A percentile compares a stretch with the other conserved stretches of the same genome.
phyloP scores from a whole-genome alignment of 495 filamentous ascomycete genomes.

The Halenospora varia region DNA sequence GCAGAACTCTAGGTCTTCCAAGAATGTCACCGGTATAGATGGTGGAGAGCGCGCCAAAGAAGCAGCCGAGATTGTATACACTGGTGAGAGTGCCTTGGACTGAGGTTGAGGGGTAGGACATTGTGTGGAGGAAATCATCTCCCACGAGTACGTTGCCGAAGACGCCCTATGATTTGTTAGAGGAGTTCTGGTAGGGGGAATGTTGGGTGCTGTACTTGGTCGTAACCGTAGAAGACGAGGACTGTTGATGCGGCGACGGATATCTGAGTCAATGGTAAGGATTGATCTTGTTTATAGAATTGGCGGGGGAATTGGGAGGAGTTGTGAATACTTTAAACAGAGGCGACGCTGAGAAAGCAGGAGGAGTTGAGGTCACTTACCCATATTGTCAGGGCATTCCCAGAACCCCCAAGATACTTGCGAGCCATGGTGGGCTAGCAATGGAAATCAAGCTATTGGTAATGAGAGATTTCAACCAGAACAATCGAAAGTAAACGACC shows the following conservation, averaged over 20 bases:
- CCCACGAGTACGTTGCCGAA: slow-evolving; percentile 13
- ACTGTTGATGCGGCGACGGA: slow-evolving; percentile 27
- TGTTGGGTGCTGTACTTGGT: slow-evolving; percentile 49
- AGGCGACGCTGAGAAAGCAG: too few species aligned
- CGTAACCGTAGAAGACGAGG: slow-evolving; percentile 44
- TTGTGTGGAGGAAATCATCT: slow-evolving; percentile 3
- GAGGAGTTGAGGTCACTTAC: too few species aligned
- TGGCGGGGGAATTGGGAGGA: too few species aligned
- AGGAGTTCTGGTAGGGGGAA: slow-evolving; percentile 13
- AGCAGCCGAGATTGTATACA: slow-evolving; percentile 51
- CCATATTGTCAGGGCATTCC: too few species aligned
- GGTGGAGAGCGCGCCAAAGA: slow-evolving; percentile 45
- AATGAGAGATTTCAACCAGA: too few species aligned
- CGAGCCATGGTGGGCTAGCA: too few species aligned
- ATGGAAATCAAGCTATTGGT: too few species aligned
- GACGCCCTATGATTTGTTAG: slow-evolving; percentile 47
- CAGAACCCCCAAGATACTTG: too few species aligned
- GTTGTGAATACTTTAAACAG: too few species aligned
- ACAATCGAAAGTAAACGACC: too few species aligned
- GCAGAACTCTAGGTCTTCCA: slow-evolving; percentile 24
- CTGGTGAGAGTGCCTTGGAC: slow-evolving; percentile 30
- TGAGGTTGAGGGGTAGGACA: slow-evolving; percentile 2
- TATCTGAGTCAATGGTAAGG: neutral
- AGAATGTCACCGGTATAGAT: slow-evolving; percentile 39
- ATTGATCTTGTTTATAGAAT: neutral